These are phyloP conservation scores for Macrophomina pseudophaseolina DNA, from an alignment of 2,329 filamentous ascomycete species.

Conservation along the genomic window DNA sequence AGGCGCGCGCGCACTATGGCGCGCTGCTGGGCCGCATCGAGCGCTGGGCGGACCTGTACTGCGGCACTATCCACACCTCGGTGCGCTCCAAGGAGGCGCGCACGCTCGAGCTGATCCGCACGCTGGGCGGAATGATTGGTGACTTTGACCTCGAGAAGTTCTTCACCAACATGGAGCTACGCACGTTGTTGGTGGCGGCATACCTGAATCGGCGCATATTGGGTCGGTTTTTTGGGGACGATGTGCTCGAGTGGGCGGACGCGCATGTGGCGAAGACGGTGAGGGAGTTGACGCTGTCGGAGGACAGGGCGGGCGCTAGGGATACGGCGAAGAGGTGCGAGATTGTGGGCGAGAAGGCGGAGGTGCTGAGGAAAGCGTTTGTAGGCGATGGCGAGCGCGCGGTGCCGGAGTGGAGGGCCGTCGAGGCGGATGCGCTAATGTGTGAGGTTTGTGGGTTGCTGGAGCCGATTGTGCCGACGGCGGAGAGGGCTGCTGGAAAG, in stretches of 20 bases:
- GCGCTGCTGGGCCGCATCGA: not conserved
- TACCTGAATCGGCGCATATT: not conserved
- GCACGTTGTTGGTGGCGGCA: not conserved
- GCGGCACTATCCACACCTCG: conserved; percentile 12
- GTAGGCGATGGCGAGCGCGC: not conserved
- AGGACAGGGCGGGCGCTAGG: not conserved
- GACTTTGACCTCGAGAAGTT: conserved; percentile 3
- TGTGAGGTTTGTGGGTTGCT: not conserved
- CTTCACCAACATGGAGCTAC: not conserved
- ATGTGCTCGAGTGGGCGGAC: not conserved
- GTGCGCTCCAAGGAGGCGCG: conserved; percentile 9
- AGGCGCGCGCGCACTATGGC: not conserved
- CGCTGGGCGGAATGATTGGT: not conserved
- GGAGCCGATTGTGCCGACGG: not conserved
- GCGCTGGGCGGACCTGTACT: conserved; percentile 8
- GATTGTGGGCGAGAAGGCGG: not conserved
- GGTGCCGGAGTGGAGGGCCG: not conserved
- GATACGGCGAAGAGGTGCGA: not conserved
- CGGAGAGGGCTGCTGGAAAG: not conserved
- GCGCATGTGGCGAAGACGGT: not conserved
- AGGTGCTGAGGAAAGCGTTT: not conserved
- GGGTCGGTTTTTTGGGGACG: not conserved
- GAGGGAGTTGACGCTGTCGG: not conserved
- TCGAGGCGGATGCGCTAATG: not conserved
- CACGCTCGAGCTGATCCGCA: not conserved